phyloP scores from a whole-genome alignment of 768 basidiomycete genomes.

The Phanerochaete sordida region DNA sequence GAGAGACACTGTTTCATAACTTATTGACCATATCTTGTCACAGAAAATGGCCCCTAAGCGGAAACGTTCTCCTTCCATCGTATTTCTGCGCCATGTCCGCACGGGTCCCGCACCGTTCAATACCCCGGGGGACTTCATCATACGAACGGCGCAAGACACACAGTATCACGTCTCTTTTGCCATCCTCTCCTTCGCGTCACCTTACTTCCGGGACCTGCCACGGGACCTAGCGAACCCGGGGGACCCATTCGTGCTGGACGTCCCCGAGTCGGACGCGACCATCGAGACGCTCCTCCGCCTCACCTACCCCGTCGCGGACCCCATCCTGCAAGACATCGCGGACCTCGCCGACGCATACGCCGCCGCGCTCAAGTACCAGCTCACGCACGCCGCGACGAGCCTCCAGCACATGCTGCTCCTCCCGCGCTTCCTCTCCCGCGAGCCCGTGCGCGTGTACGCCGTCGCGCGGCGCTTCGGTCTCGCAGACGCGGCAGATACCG shows the following conservation, averaged over 20 bases:
- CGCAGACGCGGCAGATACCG: conserved; percentile 57
- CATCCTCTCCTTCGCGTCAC: conserved; percentile 60
- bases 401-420: conserved; percentile 54
- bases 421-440: conserved; percentile 42
- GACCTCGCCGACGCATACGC: conserved; percentile 47
- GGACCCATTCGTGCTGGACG: conserved; percentile 44
- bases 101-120: background rate
- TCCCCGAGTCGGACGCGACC: conserved; percentile 45
- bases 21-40: background rate
- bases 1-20: no score
- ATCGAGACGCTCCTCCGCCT: conserved; percentile 53
- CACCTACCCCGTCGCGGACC: conserved; percentile 60
- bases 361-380: conserved; percentile 64
- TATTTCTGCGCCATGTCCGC: background rate
- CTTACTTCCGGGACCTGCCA: conserved; percentile 65
- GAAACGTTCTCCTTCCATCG: background rate
- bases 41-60: background rate
- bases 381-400: conserved; percentile 38
- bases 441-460: conserved; percentile 64
- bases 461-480: conserved; percentile 65
- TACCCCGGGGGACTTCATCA: background rate
- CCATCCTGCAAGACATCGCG: conserved; percentile 47
- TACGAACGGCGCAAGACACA: background rate
- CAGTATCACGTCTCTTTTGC: conserved; percentile 1
- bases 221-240: conserved; percentile 35